Conservation (phyloP, 2,329 filamentous ascomycete species). For the Metarhizium sp. region DNA sequence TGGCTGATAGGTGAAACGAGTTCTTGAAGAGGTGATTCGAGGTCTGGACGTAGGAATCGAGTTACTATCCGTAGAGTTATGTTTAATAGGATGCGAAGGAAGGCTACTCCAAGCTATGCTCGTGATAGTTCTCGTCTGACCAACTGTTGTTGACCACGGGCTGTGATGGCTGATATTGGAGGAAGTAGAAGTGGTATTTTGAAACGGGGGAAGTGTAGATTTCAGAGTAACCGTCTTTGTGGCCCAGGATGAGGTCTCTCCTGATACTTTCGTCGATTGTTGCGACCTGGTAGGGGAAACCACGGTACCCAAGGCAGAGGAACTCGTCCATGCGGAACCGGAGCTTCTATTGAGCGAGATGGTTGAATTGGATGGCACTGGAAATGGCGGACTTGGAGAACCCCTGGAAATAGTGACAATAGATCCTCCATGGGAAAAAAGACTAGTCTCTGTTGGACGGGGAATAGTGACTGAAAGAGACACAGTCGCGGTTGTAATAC, state of each 20-base stretch:
- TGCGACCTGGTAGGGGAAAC: neutral
- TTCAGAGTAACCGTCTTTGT: neutral
- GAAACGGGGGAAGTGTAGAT: neutral
- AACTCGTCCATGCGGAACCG: neutral
- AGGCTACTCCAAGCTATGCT: constrained; percentile 1
- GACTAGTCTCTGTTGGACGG: neutral
- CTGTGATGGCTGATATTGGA: neutral
- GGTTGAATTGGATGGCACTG: neutral
- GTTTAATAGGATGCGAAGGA: neutral
- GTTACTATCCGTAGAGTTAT: neutral
- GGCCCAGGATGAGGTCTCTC: neutral
- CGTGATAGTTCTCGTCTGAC: neutral
- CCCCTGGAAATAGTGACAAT: neutral
- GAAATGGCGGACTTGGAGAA: neutral
- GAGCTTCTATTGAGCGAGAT: neutral
- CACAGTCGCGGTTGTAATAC: neutral
- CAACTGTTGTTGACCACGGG: neutral
- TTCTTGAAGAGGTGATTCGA: neutral
- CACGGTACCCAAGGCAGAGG: constrained; percentile 3
- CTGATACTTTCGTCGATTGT: neutral
- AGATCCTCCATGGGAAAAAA: neutral
- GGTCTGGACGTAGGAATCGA: neutral
- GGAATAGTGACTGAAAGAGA: neutral
- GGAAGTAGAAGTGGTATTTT: constrained; percentile 2
- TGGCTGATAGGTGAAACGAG: neutral